Conservation (phyloP, 1,139 yeast genomes). For the Trichomonascaceae sp. region DNA sequence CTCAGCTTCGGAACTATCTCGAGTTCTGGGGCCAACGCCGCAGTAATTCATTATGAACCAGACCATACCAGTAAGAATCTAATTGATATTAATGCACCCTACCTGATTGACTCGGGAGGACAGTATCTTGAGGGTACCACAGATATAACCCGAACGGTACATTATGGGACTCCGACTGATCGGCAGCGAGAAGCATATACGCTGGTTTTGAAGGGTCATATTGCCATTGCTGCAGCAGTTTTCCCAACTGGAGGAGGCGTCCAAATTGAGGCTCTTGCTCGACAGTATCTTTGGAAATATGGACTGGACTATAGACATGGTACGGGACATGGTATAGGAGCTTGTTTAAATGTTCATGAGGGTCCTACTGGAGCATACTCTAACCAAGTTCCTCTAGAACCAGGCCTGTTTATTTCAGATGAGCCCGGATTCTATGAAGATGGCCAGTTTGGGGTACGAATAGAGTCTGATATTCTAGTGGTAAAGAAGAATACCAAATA, state of each 20-base stretch:
- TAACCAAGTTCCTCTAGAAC: constrained; percentile 39
- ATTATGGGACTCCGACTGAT: constrained; percentile 60
- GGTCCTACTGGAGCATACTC: constrained; percentile 52
- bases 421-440: constrained; percentile 97
- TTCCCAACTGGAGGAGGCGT: constrained; percentile 92
- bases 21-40: constrained; percentile 89
- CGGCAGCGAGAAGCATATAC: constrained; percentile 78
- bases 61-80: constrained; percentile 50
- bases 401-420: constrained; percentile 80
- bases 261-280: constrained; percentile 76
- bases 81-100: constrained; percentile 71
- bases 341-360: constrained; percentile 90
- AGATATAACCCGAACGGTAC: constrained; percentile 90
- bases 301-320: constrained; percentile 95
- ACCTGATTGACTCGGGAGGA: constrained; percentile 88
- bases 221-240: constrained; percentile 66
- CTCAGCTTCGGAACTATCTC: constrained; percentile 90
- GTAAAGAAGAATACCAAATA: constrained; percentile 41
- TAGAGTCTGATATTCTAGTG: constrained; percentile 72
- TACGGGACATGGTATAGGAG: constrained; percentile 96
- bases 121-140: constrained; percentile 95
- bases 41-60: constrained; percentile 91
- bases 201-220: constrained; percentile 83
- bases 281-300: constrained; percentile 79
- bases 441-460: constrained; percentile 88